These are phyloP conservation scores for Candida oleophila DNA, from an alignment of 805 yeast genomes.

Conservation along the genomic window DNA sequence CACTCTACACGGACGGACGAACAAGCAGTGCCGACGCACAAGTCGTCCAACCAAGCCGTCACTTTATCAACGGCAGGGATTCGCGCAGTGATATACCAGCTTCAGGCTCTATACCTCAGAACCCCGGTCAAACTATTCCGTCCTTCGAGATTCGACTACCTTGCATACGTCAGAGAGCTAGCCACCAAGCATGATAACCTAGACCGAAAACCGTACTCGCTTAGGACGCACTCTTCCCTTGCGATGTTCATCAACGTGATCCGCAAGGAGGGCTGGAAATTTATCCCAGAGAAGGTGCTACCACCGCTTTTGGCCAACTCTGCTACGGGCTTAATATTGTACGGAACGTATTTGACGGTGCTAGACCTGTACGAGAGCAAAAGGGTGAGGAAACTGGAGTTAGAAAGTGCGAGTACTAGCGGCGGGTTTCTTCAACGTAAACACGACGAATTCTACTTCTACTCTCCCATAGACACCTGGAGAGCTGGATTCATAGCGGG, in stretches of 20 bases:
- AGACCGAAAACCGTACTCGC: conserved; percentile 48
- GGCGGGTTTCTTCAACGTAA: not conserved
- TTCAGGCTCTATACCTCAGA: conserved; percentile 74
- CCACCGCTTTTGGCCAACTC: conserved; percentile 91
- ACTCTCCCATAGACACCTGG: conserved; percentile 54
- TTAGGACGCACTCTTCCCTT: conserved; percentile 72
- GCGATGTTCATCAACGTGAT: conserved; percentile 74
- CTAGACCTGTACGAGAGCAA: conserved; percentile 32
- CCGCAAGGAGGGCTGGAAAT: conserved; percentile 78
- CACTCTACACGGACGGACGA: not conserved
- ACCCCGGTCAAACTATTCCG: conserved; percentile 84
- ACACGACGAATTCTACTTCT: conserved; percentile 11
- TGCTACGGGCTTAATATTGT: conserved; percentile 81
- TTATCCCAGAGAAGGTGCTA: conserved; percentile 77
- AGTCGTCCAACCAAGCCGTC: conserved; percentile 45
- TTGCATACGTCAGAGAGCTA: conserved; percentile 61
- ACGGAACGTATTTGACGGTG: conserved; percentile 72
- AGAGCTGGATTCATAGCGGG: conserved; percentile 87
- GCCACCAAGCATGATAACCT: conserved; percentile 46
- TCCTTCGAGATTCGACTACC: conserved; percentile 86
- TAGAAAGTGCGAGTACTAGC: not conserved
- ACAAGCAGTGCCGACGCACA: not conserved
- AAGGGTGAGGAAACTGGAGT: conserved; percentile 3
- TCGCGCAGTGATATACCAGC: conserved; percentile 76
- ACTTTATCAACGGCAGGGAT: conserved; percentile 85